Conservation (phyloP, 2,329 filamentous ascomycete genomes). For the Plectosphaerella sp. region DNA sequence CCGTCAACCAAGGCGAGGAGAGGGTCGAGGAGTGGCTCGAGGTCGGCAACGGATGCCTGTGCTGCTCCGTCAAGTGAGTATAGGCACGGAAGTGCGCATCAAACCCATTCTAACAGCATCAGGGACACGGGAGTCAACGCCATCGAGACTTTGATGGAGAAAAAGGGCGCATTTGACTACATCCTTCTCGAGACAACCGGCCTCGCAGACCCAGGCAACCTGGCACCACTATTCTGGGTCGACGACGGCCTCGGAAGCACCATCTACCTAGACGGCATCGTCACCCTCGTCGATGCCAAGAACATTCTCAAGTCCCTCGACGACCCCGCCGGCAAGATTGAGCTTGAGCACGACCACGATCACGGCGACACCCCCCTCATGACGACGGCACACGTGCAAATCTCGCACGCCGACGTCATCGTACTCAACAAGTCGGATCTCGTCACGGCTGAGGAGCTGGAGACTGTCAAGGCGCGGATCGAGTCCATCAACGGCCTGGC, state of each 20-base stretch:
- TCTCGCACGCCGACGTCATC: slow-evolving; percentile 93
- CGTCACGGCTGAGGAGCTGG: slow-evolving; percentile 65
- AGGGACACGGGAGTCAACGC: slow-evolving; percentile 91
- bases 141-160: slow-evolving; percentile 93
- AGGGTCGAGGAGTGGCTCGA: slow-evolving; percentile 93
- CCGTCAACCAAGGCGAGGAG: slow-evolving; percentile 78
- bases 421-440: slow-evolving; percentile 93
- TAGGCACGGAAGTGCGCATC: not conserved
- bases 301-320: slow-evolving; percentile 83
- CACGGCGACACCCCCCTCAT: slow-evolving; percentile 62
- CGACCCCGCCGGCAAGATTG: slow-evolving; percentile 55
- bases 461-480: slow-evolving; percentile 66
- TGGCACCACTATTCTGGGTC: slow-evolving; percentile 95
- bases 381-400: slow-evolving; percentile 92
- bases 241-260: slow-evolving; percentile 92
- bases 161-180: slow-evolving; percentile 92
- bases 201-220: slow-evolving; percentile 89
- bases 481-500: slow-evolving; percentile 86
- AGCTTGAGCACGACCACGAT: slow-evolving; percentile 42
- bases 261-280: slow-evolving; percentile 95
- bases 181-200: slow-evolving; percentile 96
- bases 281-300: slow-evolving; percentile 92
- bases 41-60: slow-evolving; percentile 94
- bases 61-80: slow-evolving; percentile 86
- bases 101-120: slow-evolving; percentile 15